Conservation (phyloP, 2,329 filamentous ascomycete species). For the Atkinsonella texensis region DNA sequence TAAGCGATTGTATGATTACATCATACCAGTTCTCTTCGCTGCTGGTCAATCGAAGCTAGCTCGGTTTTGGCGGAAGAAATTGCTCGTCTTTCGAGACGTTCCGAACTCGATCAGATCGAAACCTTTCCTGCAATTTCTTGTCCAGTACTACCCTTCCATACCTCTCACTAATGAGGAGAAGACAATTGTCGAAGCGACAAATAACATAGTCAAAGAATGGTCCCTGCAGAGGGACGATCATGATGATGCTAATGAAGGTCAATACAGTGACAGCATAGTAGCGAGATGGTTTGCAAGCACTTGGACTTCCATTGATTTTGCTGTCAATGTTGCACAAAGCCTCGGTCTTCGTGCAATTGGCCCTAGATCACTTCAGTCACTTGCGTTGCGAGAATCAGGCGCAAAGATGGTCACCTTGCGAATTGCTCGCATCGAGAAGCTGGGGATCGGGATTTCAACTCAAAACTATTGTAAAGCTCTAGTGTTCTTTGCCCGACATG, state of each 20-base stretch:
- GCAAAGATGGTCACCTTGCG: conserved; percentile 43
- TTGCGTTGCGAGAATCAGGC: conserved; percentile 53
- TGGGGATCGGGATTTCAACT: conserved; percentile 49
- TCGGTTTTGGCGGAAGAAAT: conserved; percentile 32
- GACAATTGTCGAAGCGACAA: conserved; percentile 6
- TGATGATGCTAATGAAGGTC: conserved; percentile 7
- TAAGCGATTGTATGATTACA: conserved; percentile 34
- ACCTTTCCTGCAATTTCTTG: conserved; percentile 36
- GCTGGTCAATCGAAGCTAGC: conserved; percentile 33
- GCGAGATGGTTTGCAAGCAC: conserved; percentile 68
- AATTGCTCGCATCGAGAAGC: conserved; percentile 46
- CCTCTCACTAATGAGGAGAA: conserved; percentile 26
- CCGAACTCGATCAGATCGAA: conserved; percentile 28
- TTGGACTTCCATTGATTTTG: conserved; percentile 59
- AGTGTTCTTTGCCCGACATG: conserved; percentile 46
- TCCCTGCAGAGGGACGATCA: background rate
- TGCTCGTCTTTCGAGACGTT: conserved; percentile 28
- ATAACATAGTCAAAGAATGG: background rate
- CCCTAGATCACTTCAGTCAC: conserved; percentile 62
- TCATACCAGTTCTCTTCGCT: conserved; percentile 39
- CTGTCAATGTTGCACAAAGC: conserved; percentile 56
- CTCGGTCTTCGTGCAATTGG: conserved; percentile 64
- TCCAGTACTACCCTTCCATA: conserved; percentile 31
- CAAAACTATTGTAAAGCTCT: conserved; percentile 56
- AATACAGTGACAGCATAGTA: conserved; percentile 42